Evolutionary conservation across 148 eudicot species (phyloP).

Genomic region (Amaranthus cruentus): DNA sequence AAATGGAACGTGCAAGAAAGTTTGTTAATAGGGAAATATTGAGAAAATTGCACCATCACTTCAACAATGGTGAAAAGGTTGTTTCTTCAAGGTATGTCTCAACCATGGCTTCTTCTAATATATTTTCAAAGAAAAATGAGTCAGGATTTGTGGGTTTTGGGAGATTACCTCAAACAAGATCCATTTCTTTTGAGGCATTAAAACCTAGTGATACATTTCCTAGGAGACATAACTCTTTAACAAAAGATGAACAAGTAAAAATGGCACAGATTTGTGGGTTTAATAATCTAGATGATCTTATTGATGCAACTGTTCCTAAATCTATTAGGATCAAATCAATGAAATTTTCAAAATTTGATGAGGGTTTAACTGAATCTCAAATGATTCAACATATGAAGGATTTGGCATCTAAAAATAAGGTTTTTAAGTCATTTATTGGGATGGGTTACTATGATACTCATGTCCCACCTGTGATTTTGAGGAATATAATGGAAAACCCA

Average conservation of each 20-base stretch:
- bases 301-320: constrained; percentile 90
- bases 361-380: constrained; percentile 81
- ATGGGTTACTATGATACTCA: constrained; percentile 89
- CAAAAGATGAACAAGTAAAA: constrained; percentile 62
- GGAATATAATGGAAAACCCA: constrained; percentile 92
- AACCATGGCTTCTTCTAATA: constrained; percentile 47
- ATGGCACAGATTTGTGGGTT: constrained; percentile 77
- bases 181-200: constrained; percentile 66
- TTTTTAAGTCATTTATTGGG: constrained; percentile 81
- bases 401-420: constrained; percentile 72
- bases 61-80: constrained; percentile 3
- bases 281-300: constrained; percentile 48
- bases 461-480: constrained; percentile 87
- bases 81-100: constrained; percentile 58
- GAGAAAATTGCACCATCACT: constrained; percentile 48
- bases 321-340: constrained; percentile 56
- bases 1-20: constrained; percentile 81
- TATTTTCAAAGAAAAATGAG: constrained; percentile 24
- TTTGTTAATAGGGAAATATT: constrained; percentile 59
- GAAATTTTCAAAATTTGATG: constrained; percentile 63
- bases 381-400: constrained; percentile 79
- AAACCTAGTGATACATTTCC: constrained; percentile 83
- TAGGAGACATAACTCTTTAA: constrained; percentile 83
- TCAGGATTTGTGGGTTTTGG: constrained; percentile 22
- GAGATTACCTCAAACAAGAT: constrained; percentile 38